These are phyloP conservation scores for Guillardia theta DNA, from an alignment of 78 protist species.

Conservation along the genomic window DNA sequence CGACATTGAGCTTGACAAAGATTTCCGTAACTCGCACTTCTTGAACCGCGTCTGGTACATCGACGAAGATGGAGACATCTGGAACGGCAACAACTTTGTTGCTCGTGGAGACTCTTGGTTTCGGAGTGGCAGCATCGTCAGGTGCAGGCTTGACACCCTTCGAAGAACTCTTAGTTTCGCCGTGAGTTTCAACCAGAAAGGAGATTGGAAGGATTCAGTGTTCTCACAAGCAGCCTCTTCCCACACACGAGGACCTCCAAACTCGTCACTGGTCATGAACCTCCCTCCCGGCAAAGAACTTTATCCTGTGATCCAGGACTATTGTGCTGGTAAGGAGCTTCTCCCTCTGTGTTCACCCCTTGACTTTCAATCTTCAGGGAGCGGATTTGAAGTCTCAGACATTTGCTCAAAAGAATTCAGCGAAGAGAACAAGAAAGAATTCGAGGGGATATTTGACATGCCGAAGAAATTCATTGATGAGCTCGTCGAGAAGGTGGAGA, in stretches of 20 bases:
- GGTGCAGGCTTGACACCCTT: no score
- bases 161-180: no score
- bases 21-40: neutral
- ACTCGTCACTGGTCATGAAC: neutral
- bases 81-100: conserved; percentile 17
- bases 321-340: no score
- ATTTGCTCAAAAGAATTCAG: neutral
- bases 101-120: no score
- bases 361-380: no score
- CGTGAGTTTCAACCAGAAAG: no score
- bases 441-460: neutral
- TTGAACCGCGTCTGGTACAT: neutral
- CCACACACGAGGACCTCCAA: no score
- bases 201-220: no score
- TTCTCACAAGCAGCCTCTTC: no score
- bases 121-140: no score
- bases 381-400: neutral
- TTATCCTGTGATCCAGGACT: neutral
- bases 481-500: no score
- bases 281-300: neutral
- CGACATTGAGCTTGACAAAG: neutral
- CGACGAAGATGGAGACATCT: neutral
- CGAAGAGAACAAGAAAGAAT: neutral
- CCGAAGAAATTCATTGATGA: neutral
- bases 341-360: no score